Percentiles rank a stretch among this genome's conserved stretches.
phyloP scores from a whole-genome alignment of 768 basidiomycete species.

The Hericium alpestre region DNA sequence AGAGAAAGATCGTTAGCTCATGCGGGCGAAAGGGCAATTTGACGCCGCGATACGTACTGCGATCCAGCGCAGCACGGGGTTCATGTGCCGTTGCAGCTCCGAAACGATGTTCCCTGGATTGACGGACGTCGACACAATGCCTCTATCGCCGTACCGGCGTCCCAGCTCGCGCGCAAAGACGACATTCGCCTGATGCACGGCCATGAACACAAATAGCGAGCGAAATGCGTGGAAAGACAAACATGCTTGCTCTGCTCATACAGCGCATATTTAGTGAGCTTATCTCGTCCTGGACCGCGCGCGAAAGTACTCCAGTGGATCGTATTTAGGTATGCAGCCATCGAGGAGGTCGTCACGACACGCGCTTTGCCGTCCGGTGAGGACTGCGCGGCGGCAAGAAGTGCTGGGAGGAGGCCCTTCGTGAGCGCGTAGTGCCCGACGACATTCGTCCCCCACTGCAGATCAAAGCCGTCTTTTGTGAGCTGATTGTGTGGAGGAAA shows the following conservation, averaged over 20 bases:
- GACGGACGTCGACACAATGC: slow-evolving; percentile 26
- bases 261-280: not conserved
- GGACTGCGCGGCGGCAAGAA: slow-evolving; percentile 25
- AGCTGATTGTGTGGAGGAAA: slow-evolving; percentile 11
- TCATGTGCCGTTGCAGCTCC: not conserved
- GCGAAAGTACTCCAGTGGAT: slow-evolving; percentile 28
- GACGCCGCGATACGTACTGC: slow-evolving; percentile 11
- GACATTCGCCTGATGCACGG: slow-evolving; percentile 27
- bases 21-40: too few species aligned
- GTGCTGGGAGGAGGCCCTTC: slow-evolving; percentile 32
- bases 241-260: slow-evolving; percentile 10
- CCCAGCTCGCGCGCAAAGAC: slow-evolving; percentile 29
- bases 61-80: not conserved
- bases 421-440: slow-evolving; percentile 34
- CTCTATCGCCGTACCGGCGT: slow-evolving; percentile 28
- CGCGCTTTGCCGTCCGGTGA: slow-evolving; percentile 27
- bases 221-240: not conserved
- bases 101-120: slow-evolving; percentile 21
- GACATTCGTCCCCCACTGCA: slow-evolving; percentile 12
- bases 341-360: slow-evolving; percentile 33
- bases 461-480: slow-evolving; percentile 17
- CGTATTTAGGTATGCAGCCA: slow-evolving; percentile 11
- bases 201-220: slow-evolving; percentile 11
- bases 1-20: not conserved
- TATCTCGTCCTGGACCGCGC: slow-evolving; percentile 25